Conservation (phyloP, 2,329 filamentous ascomycete genomes). For the Neurospora sp. region DNA sequence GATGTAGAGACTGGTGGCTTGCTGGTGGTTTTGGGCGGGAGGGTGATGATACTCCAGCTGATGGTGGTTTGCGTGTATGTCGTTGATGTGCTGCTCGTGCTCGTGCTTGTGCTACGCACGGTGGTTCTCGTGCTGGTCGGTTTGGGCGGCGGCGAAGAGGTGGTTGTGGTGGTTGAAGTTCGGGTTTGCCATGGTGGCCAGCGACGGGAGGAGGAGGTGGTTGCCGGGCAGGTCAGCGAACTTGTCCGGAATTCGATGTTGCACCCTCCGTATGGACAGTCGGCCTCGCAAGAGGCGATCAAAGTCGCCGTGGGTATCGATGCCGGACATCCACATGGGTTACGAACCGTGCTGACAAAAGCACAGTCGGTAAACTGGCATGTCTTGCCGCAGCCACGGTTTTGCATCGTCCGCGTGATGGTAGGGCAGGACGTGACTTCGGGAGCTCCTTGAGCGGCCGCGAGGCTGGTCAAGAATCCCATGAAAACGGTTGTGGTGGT, state of each 20-base stretch:
- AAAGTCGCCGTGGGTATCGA: conserved; percentile 21
- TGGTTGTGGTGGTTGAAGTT: conserved; percentile 8
- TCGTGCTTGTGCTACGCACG: conserved; percentile 19
- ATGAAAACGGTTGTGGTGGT: conserved; percentile 5
- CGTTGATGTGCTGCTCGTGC: conserved; percentile 9
- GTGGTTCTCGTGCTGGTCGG: conserved; percentile 9
- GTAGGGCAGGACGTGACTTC: conserved; percentile 16
- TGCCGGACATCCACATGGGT: conserved; percentile 21
- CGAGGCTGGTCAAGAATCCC: conserved; percentile 7
- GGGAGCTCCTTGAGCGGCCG: conserved; percentile 9
- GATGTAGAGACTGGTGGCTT: conserved; percentile 14
- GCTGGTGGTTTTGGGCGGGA: conserved; percentile 14
- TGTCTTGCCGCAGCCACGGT: conserved; percentile 15
- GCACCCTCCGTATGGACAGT: conserved; percentile 22
- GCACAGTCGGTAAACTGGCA: conserved; percentile 19
- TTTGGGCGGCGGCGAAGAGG: conserved; percentile 10
- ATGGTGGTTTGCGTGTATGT: conserved; percentile 12
- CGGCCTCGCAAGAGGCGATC: conserved; percentile 19
- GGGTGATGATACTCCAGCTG: conserved; percentile 15
- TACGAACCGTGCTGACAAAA: conserved; percentile 19
- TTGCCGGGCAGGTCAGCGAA: conserved; percentile 15
- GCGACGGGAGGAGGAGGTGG: conserved; percentile 9
- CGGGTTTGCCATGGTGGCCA: conserved; percentile 8
- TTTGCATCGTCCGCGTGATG: conserved; percentile 19
- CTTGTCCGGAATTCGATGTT: conserved; percentile 18